Conservation (phyloP, 768 basidiomycete species). For the Leccinum uliginosum region DNA sequence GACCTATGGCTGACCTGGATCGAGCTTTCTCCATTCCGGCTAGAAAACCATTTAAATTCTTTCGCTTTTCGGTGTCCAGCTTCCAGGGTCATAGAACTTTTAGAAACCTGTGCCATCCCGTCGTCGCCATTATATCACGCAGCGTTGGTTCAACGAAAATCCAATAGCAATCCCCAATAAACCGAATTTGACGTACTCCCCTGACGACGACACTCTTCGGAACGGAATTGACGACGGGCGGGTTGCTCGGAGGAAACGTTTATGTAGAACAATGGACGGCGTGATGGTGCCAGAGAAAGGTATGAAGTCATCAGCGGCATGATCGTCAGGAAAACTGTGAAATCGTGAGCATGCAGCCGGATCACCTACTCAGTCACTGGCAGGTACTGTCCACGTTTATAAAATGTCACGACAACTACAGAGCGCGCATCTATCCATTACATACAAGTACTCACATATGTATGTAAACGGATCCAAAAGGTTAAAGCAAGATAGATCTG, state of each 20-base stretch:
- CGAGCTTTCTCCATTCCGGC: too few species aligned
- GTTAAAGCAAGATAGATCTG: neutral
- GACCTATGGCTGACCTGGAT: too few species aligned
- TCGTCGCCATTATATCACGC: too few species aligned
- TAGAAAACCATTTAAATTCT: too few species aligned
- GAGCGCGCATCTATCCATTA: neutral
- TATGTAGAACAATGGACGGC: neutral
- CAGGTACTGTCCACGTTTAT: too few species aligned
- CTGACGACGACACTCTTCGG: neutral
- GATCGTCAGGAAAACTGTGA: neutral
- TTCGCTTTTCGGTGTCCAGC: too few species aligned
- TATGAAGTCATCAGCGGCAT: neutral
- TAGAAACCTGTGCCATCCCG: too few species aligned
- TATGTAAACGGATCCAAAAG: neutral
- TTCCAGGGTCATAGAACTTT: too few species aligned
- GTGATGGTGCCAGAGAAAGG: conserved; percentile 3
- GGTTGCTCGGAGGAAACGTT: neutral
- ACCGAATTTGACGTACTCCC: neutral
- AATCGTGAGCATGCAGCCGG: neutral
- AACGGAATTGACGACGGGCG: conserved; percentile 1
- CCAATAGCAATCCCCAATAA: too few species aligned
- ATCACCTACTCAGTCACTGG: too few species aligned
- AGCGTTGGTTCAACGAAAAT: too few species aligned
- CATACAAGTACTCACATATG: neutral
- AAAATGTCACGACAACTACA: neutral